Percentiles rank a stretch among this genome's conserved stretches.
phyloP scores from a whole-genome alignment of 805 yeast genomes.

The Monosporozyma servazzii region DNA sequence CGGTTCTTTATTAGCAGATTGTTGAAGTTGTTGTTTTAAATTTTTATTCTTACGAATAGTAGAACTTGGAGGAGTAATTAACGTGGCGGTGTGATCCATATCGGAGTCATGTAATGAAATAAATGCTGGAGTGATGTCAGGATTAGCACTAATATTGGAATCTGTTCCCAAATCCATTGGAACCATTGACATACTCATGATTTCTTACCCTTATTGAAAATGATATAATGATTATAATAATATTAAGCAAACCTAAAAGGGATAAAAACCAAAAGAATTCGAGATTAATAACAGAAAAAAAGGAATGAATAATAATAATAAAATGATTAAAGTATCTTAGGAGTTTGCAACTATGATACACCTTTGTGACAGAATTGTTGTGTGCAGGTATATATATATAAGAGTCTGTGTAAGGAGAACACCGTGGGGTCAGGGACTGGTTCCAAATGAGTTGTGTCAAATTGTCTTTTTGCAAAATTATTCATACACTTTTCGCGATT shows the following conservation, averaged over 20 bases:
- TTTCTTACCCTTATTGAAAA: background rate
- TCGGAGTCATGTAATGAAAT: background rate
- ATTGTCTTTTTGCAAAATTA: no score
- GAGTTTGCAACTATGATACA: no score
- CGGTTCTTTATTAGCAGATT: slow-evolving; percentile 7
- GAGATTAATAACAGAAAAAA: no score
- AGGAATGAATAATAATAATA: no score
- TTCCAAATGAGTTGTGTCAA: no score
- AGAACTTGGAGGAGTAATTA: slow-evolving; percentile 26
- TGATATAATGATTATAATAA: no score
- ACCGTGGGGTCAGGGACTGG: no score
- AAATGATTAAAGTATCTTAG: no score
- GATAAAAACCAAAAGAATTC: background rate
- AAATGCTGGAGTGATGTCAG: background rate
- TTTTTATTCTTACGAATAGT: slow-evolving; percentile 11
- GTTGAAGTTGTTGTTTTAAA: background rate
- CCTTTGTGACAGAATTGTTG: no score
- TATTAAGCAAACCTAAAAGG: background rate
- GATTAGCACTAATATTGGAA: background rate
- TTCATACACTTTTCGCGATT: background rate
- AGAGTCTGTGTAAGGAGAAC: no score
- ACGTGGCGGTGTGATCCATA: slow-evolving; percentile 3
- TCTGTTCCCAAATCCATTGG: background rate
- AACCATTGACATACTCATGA: background rate
- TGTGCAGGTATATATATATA: no score